A percentile compares a stretch with the other conserved stretches of the same genome.
Evolutionary conservation across 345 rosid genomes (phyloP).

Genomic region (Populus davidiana): DNA sequence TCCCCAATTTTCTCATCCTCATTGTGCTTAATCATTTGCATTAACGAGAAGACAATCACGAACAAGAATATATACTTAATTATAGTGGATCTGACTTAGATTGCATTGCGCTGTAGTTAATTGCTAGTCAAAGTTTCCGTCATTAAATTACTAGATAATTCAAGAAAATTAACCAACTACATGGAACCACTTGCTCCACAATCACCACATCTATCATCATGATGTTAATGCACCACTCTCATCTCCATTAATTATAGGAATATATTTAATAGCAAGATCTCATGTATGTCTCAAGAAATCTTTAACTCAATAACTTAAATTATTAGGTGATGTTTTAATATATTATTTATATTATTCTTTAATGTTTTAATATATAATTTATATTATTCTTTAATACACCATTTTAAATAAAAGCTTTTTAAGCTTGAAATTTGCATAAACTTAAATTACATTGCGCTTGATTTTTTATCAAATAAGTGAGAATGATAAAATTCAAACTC

Average conservation of each 20-base stretch:
- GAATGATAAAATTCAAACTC: too few species aligned
- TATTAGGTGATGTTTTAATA: too few species aligned
- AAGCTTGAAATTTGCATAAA: too few species aligned
- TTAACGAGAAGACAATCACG: conserved; percentile 11
- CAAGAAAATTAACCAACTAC: background rate
- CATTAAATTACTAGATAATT: background rate
- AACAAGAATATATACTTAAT: background rate
- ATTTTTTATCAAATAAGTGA: too few species aligned
- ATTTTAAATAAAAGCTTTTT: too few species aligned
- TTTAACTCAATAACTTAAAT: too few species aligned
- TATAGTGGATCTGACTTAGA: background rate
- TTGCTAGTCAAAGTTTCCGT: background rate
- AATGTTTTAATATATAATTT: too few species aligned
- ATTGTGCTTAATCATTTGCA: conserved; percentile 24
- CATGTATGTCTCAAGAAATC: too few species aligned
- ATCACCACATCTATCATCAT: background rate
- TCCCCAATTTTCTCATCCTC: background rate
- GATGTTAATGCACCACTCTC: background rate
- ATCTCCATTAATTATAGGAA: background rate
- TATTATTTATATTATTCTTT: too few species aligned
- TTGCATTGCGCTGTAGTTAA: background rate
- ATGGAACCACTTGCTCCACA: background rate
- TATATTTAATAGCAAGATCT: background rate
- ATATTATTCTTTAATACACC: too few species aligned
- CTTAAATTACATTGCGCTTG: too few species aligned